Evolutionary conservation across 768 basidiomycete species (phyloP).

Genomic region (Rhodotorula babjevae): DNA sequence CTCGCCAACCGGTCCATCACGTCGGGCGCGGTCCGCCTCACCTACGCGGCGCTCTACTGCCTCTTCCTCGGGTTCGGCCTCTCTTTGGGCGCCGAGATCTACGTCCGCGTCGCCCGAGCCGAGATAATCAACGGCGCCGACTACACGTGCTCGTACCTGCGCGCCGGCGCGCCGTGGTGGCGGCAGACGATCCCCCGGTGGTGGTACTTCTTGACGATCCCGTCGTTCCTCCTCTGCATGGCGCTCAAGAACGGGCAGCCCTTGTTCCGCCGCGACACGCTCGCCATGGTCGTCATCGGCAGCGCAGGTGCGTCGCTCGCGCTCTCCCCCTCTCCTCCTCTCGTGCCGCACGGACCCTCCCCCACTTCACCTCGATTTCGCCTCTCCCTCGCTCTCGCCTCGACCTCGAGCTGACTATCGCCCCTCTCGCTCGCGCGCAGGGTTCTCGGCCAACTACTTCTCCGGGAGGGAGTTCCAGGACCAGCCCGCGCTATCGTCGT

Average conservation of each 20-base stretch:
- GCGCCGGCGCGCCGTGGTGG: slow-evolving; percentile 66
- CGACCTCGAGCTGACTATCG: too few species aligned
- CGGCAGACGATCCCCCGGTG: slow-evolving; percentile 62
- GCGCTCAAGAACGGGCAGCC: slow-evolving; percentile 58
- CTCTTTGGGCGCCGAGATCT: slow-evolving; percentile 69
- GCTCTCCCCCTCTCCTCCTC: background rate
- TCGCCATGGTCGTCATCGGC: slow-evolving; percentile 48
- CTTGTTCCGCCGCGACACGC: slow-evolving; percentile 46
- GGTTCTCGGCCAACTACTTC: slow-evolving; percentile 73
- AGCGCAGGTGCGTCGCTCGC: slow-evolving; percentile 42
- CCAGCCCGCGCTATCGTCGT: slow-evolving; percentile 62
- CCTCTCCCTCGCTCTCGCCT: too few species aligned
- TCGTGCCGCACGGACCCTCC: too few species aligned
- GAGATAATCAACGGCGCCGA: slow-evolving; percentile 54
- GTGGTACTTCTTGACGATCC: slow-evolving; percentile 72
- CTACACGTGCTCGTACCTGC: slow-evolving; percentile 59
- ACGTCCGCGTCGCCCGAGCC: slow-evolving; percentile 55
- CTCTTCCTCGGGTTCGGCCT: slow-evolving; percentile 64
- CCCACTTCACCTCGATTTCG: too few species aligned
- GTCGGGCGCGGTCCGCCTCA: slow-evolving; percentile 71
- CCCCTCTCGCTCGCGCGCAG: background rate
- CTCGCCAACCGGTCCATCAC: slow-evolving; percentile 72
- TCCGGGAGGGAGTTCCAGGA: slow-evolving; percentile 49
- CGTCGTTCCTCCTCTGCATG: slow-evolving; percentile 62
- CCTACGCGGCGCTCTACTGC: slow-evolving; percentile 61